Evolutionary conservation across 148 eudicot genomes (phyloP).

Genomic region (Vaccinium myrtillus): DNA sequence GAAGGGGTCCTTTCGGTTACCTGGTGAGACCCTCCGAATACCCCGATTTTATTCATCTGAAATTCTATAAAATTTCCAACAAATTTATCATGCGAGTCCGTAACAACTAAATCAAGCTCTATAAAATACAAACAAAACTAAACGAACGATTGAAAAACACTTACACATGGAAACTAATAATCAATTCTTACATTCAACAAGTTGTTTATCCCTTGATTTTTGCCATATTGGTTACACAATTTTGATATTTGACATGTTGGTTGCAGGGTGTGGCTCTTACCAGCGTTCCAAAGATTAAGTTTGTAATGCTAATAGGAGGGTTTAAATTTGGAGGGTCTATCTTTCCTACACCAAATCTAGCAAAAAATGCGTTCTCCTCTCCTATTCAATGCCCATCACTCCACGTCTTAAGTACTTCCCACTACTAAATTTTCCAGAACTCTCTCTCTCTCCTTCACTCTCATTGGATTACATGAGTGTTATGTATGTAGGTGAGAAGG

Average conservation of each 20-base stretch:
- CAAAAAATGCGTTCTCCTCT: slow-evolving; percentile 21
- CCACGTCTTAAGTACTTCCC: slow-evolving; percentile 19
- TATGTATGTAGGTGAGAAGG: slow-evolving; percentile 26
- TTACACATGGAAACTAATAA: no score
- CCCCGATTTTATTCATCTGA: no score
- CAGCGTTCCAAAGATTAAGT: slow-evolving; percentile 15
- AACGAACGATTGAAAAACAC: no score
- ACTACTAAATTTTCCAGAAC: neutral
- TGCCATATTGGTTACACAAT: neutral
- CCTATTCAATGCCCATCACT: slow-evolving; percentile 14
- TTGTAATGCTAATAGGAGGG: slow-evolving; percentile 11
- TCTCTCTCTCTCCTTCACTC: no score
- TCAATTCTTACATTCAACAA: neutral
- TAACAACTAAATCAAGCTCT: no score
- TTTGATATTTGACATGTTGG: neutral
- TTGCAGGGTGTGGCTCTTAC: slow-evolving; percentile 23
- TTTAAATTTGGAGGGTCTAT: slow-evolving; percentile 16
- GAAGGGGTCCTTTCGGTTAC: no score
- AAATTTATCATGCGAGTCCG: no score
- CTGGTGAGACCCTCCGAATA: no score
- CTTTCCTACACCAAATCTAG: slow-evolving; percentile 16
- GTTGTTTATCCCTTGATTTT: neutral
- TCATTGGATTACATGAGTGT: no score
- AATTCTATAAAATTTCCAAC: no score
- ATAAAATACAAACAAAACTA: no score